phyloP scores from a whole-genome alignment of 1,284 basidiomycete species.

The Tremellales sp. region DNA sequence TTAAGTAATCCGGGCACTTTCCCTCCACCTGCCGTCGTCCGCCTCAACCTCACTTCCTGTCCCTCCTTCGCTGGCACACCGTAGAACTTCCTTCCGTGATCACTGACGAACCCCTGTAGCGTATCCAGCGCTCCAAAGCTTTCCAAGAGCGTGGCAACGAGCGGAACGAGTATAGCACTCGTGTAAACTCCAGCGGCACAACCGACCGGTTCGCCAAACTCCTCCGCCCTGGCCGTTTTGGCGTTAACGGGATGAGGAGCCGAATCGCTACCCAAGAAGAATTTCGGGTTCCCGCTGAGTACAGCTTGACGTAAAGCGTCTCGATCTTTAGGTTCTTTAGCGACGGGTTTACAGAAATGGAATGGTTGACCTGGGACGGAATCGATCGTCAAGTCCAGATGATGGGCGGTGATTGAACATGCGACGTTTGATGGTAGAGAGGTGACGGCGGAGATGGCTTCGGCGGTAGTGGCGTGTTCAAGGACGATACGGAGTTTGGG shows the following conservation, averaged over 20 bases:
- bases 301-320: constrained; percentile 78
- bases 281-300: constrained; percentile 81
- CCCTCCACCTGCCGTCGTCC: constrained; percentile 18
- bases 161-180: constrained; percentile 79
- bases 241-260: constrained; percentile 83
- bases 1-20: constrained; percentile 54
- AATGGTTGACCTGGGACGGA: constrained; percentile 95
- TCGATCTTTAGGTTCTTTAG: constrained; percentile 91
- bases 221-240: constrained; percentile 60
- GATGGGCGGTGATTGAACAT: constrained; percentile 97
- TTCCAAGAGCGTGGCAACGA: constrained; percentile 73
- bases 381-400: constrained; percentile 90
- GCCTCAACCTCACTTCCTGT: constrained; percentile 48
- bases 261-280: constrained; percentile 97
- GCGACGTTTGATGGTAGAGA: constrained; percentile 81
- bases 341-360: constrained; percentile 98
- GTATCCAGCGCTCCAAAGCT: constrained; percentile 77
- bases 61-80: constrained; percentile 51
- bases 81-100: constrained; percentile 77
- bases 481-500: constrained; percentile 94
- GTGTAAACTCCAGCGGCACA: constrained; percentile 96
- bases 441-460: constrained; percentile 71
- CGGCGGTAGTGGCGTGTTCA: constrained; percentile 96
- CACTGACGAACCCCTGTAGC: constrained; percentile 72
- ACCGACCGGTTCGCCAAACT: constrained; percentile 50